Evolutionary conservation across 2,329 filamentous ascomycete species (phyloP).

Genomic region (Aureobasidium musti): DNA sequence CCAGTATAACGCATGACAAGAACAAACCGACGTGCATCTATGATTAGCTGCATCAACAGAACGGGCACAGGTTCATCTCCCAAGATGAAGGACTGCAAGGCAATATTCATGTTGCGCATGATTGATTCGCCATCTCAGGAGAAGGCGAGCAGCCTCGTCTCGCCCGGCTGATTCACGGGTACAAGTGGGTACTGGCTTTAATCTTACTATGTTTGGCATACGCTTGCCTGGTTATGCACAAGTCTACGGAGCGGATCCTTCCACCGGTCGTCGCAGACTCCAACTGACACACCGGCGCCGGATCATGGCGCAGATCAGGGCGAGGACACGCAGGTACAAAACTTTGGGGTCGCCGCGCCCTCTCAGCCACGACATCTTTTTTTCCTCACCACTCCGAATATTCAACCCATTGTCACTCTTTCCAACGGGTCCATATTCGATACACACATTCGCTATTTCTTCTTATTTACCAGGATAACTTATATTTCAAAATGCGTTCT

Average conservation of each 20-base stretch:
- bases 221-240: slow-evolving; percentile 11
- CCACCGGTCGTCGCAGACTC: slow-evolving; percentile 23
- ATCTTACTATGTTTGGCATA: slow-evolving; percentile 29
- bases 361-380: slow-evolving; percentile 9
- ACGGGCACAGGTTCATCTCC: not conserved
- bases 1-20: slow-evolving; percentile 24
- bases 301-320: slow-evolving; percentile 22
- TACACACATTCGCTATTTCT: slow-evolving; percentile 16
- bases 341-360: slow-evolving; percentile 14
- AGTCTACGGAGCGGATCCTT: slow-evolving; percentile 19
- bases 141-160: slow-evolving; percentile 8
- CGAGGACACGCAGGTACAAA: slow-evolving; percentile 29
- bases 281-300: slow-evolving; percentile 26
- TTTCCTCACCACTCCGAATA: slow-evolving; percentile 1
- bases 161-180: slow-evolving; percentile 23
- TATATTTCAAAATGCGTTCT: slow-evolving; percentile 24
- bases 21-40: slow-evolving; percentile 6
- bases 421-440: slow-evolving; percentile 15
- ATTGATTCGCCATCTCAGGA: slow-evolving; percentile 19
- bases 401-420: slow-evolving; percentile 27
- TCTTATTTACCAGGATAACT: slow-evolving; percentile 4
- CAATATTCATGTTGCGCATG: slow-evolving; percentile 18
- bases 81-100: slow-evolving; percentile 18
- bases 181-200: not conserved
- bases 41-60: slow-evolving; percentile 2